Conservation (phyloP, 2,329 filamentous ascomycete species). For the Penicillium sp. region DNA sequence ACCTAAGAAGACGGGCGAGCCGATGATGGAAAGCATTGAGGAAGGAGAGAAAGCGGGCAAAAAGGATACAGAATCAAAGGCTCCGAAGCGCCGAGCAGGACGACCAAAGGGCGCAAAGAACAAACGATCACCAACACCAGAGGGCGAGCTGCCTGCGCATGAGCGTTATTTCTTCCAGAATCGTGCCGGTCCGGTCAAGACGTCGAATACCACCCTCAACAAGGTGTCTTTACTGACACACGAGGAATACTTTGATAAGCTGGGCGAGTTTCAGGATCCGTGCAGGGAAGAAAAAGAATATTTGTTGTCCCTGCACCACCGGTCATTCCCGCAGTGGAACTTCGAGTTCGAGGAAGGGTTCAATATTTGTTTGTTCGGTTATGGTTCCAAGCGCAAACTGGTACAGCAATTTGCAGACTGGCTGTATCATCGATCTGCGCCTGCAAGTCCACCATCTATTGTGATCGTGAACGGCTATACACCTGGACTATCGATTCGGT, state of each 20-base stretch:
- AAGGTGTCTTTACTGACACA: slow-evolving; percentile 73
- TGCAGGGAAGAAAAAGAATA: slow-evolving; percentile 66
- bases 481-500: slow-evolving; percentile 41
- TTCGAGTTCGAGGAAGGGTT: slow-evolving; percentile 86
- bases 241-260: slow-evolving; percentile 77
- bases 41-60: slow-evolving; percentile 28
- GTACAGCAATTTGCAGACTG: slow-evolving; percentile 69
- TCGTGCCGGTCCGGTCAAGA: slow-evolving; percentile 70
- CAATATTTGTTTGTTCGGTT: slow-evolving; percentile 85
- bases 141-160: slow-evolving; percentile 74
- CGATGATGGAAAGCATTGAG: slow-evolving; percentile 31
- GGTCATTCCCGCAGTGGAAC: slow-evolving; percentile 83
- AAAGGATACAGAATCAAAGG: slow-evolving; percentile 39
- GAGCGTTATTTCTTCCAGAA: slow-evolving; percentile 95
- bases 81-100: slow-evolving; percentile 51
- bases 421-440: slow-evolving; percentile 47
- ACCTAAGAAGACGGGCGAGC: slow-evolving; percentile 17
- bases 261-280: slow-evolving; percentile 59
- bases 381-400: slow-evolving; percentile 77
- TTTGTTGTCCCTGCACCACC: slow-evolving; percentile 67
- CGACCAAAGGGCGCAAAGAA: slow-evolving; percentile 53
- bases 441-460: slow-evolving; percentile 50
- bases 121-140: slow-evolving; percentile 69
- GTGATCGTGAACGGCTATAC: slow-evolving; percentile 82
- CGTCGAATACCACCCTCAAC: slow-evolving; percentile 77